phyloP scores from a whole-genome alignment of 805 yeast species.

The Pichia heedii region DNA sequence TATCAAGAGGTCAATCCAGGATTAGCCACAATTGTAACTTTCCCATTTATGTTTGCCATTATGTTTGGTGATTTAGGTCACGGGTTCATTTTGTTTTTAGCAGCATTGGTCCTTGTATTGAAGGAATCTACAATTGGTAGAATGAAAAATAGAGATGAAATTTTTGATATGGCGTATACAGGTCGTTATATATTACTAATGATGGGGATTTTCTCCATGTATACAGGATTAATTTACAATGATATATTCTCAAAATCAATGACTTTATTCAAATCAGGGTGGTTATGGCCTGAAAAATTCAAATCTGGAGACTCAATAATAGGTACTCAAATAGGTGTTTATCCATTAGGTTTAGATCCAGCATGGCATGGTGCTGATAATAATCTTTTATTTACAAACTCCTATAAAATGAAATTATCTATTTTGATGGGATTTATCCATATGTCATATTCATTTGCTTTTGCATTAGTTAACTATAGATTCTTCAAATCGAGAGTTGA shows the following conservation, averaged over 20 bases:
- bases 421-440: constrained; percentile 68
- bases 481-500: constrained; percentile 53
- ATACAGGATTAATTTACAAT: constrained; percentile 65
- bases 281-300: constrained; percentile 53
- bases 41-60: constrained; percentile 76
- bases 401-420: constrained; percentile 71
- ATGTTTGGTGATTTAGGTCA: constrained; percentile 83
- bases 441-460: constrained; percentile 63
- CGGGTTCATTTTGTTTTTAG: constrained; percentile 53
- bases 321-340: constrained; percentile 43
- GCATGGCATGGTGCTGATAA: constrained; percentile 80
- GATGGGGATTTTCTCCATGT: constrained; percentile 68
- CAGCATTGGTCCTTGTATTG: constrained; percentile 44
- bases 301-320: constrained; percentile 40
- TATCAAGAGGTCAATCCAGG: constrained; percentile 73
- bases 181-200: constrained; percentile 62
- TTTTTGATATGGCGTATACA: constrained; percentile 65
- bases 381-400: constrained; percentile 57
- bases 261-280: constrained; percentile 60
- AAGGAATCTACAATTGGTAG: constrained; percentile 44
- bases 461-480: constrained; percentile 55
- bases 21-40: constrained; percentile 62
- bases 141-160: constrained; percentile 57
- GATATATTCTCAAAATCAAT: constrained; percentile 64
- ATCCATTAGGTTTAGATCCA: constrained; percentile 59